Conservation (phyloP, 164 flowering plant species). For the Dillenia turbinata region DNA sequence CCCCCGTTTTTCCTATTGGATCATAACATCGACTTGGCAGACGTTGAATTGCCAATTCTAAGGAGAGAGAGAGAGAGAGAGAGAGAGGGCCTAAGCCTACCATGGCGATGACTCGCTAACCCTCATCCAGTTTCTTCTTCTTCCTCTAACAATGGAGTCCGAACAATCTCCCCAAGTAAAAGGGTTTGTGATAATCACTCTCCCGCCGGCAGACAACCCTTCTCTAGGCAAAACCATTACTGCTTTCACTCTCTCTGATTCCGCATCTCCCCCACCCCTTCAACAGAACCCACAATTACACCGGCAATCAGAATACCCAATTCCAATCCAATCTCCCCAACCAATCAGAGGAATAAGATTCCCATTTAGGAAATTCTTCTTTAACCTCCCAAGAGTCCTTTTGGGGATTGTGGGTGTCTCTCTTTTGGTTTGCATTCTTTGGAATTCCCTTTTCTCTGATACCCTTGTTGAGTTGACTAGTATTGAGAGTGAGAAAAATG, state of each 20-base stretch:
- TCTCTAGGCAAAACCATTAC: constrained; percentile 78
- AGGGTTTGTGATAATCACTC: constrained; percentile 63
- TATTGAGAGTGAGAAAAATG: constrained; percentile 24
- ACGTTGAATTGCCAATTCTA: too few relatives aligned
- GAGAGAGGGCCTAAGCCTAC: too few relatives aligned
- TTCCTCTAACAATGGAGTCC: too few relatives aligned
- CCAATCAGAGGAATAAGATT: constrained; percentile 1
- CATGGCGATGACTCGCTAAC: too few relatives aligned
- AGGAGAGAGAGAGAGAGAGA: too few relatives aligned
- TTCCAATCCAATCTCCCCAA: constrained; percentile 17
- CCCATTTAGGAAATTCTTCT: constrained; percentile 13
- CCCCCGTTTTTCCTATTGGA: too few relatives aligned
- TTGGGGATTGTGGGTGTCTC: constrained; percentile 33
- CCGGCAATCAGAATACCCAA: not conserved
- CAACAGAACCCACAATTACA: constrained; percentile 5
- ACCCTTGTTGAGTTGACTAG: constrained; percentile 17
- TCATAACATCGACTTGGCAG: too few relatives aligned
- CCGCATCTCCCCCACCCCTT: constrained; percentile 9
- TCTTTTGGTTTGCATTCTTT: constrained; percentile 31
- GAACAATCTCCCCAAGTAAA: constrained; percentile 21
- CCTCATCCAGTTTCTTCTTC: too few relatives aligned
- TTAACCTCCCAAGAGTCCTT: constrained; percentile 20
- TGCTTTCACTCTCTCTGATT: constrained; percentile 41
- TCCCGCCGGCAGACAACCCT: constrained; percentile 71
- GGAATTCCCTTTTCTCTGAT: constrained; percentile 16